These are phyloP conservation scores for Didymella pomorum DNA, from an alignment of 2,329 filamentous ascomycete species.

Conservation along the genomic window DNA sequence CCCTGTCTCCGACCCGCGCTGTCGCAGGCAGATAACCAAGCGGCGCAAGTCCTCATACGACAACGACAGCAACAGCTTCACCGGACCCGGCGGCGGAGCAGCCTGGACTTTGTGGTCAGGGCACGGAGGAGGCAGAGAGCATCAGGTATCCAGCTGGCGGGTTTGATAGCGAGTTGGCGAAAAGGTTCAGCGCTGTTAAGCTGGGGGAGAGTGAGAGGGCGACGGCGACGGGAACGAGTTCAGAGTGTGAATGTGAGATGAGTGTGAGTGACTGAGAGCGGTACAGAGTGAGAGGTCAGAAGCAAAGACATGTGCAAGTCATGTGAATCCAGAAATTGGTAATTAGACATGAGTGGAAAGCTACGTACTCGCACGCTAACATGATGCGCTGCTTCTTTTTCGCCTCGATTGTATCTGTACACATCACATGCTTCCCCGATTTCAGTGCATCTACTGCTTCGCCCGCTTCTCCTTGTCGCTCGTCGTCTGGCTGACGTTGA, in stretches of 20 bases:
- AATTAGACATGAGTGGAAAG: conserved; percentile 48
- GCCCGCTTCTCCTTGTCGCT: conserved; percentile 52
- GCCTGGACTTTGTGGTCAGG: background rate
- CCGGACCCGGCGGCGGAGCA: background rate
- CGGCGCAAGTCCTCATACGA: background rate
- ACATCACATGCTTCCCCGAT: conserved; percentile 4
- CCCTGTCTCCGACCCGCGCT: background rate
- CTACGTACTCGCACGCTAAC: conserved; percentile 33
- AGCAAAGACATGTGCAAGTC: too few species aligned
- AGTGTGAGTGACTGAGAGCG: too few species aligned
- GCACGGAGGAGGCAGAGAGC: background rate
- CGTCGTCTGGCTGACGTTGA: conserved; percentile 73
- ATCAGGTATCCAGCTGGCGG: background rate
- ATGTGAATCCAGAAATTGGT: conserved; percentile 20
- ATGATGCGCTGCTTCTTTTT: conserved; percentile 13
- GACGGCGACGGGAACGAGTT: too few species aligned
- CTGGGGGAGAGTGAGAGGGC: too few species aligned
- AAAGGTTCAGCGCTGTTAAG: background rate
- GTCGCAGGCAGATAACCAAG: background rate
- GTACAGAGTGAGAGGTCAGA: background rate
- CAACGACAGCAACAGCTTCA: background rate
- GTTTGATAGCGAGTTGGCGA: background rate
- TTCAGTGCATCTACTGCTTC: conserved; percentile 26
- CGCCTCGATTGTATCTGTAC: conserved; percentile 36
- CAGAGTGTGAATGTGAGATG: too few species aligned